Percentiles rank a stretch among this genome's conserved stretches.
Evolutionary conservation across 2,329 filamentous ascomycete genomes (phyloP).

Genomic region (Ceratocystis diversiconidia): DNA sequence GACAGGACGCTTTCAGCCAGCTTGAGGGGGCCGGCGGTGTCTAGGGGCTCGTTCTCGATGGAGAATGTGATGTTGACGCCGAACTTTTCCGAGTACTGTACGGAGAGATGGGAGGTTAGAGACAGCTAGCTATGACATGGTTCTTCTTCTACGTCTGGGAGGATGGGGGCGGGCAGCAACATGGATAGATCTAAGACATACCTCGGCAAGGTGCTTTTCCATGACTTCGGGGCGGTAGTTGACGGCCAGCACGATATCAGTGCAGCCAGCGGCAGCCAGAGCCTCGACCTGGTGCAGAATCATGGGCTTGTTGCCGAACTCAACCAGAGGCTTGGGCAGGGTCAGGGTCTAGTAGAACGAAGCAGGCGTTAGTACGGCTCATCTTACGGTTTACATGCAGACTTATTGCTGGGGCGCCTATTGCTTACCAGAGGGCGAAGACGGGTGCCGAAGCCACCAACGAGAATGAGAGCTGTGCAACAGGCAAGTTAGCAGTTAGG

Average conservation of each 20-base stretch:
- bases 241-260: slow-evolving; percentile 92
- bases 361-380: not conserved
- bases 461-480: slow-evolving; percentile 78
- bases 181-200: slow-evolving; percentile 29
- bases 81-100: slow-evolving; percentile 75
- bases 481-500: slow-evolving; percentile 6
- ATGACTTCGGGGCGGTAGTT: slow-evolving; percentile 98
- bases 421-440: slow-evolving; percentile 76
- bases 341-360: slow-evolving; percentile 61
- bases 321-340: slow-evolving; percentile 85
- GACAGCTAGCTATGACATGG: slow-evolving; percentile 13
- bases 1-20: slow-evolving; percentile 81
- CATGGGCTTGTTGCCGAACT: slow-evolving; percentile 99
- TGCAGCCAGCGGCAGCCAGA: slow-evolving; percentile 83
- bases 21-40: slow-evolving; percentile 89
- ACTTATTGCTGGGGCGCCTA: not conserved
- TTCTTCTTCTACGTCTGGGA: no score
- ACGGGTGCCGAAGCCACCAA: slow-evolving; percentile 96
- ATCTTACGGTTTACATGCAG: not conserved
- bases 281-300: slow-evolving; percentile 96
- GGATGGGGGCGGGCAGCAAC: not conserved
- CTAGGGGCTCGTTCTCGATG: slow-evolving; percentile 86
- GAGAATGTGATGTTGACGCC: slow-evolving; percentile 95
- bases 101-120: not conserved
- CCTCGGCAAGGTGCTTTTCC: slow-evolving; percentile 84